phyloP scores from a whole-genome alignment of 1,139 yeast species.

The Meyerozyma guilliermondii region DNA sequence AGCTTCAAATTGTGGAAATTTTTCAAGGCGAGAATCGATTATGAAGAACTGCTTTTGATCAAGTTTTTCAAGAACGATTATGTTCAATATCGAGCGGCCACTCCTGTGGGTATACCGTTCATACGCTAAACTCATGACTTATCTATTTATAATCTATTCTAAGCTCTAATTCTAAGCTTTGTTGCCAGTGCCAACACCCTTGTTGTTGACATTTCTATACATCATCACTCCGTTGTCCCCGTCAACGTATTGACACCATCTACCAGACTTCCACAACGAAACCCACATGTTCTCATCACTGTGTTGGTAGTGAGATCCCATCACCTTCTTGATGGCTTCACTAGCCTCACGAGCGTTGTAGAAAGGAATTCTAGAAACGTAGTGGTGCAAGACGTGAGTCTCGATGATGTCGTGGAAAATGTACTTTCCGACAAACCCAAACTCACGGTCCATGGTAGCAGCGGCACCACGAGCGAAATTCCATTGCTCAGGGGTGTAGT shows the following conservation, averaged over 20 bases:
- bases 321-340: slow-evolving; percentile 70
- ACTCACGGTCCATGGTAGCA: slow-evolving; percentile 79
- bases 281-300: slow-evolving; percentile 69
- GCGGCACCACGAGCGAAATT: slow-evolving; percentile 88
- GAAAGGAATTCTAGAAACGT: slow-evolving; percentile 79
- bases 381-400: slow-evolving; percentile 86
- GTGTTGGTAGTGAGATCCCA: slow-evolving; percentile 74
- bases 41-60: slow-evolving; percentile 63
- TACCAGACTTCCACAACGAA: slow-evolving; percentile 64
- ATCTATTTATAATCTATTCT: background rate
- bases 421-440: slow-evolving; percentile 75
- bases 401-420: slow-evolving; percentile 86
- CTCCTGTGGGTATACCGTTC: slow-evolving; percentile 64
- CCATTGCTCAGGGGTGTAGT: slow-evolving; percentile 72
- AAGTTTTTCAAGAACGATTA: slow-evolving; percentile 71
- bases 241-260: slow-evolving; percentile 79
- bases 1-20: slow-evolving; percentile 57
- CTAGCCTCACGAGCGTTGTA: slow-evolving; percentile 81
- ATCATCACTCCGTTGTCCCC: slow-evolving; percentile 73
- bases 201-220: slow-evolving; percentile 66
- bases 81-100: slow-evolving; percentile 41
- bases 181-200: slow-evolving; percentile 19
- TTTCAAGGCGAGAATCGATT: slow-evolving; percentile 58
- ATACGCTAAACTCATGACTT: slow-evolving; percentile 22
- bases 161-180: background rate